Conservation (phyloP, 2,329 filamentous ascomycete species). For the Scleromitrula shiraiana region DNA sequence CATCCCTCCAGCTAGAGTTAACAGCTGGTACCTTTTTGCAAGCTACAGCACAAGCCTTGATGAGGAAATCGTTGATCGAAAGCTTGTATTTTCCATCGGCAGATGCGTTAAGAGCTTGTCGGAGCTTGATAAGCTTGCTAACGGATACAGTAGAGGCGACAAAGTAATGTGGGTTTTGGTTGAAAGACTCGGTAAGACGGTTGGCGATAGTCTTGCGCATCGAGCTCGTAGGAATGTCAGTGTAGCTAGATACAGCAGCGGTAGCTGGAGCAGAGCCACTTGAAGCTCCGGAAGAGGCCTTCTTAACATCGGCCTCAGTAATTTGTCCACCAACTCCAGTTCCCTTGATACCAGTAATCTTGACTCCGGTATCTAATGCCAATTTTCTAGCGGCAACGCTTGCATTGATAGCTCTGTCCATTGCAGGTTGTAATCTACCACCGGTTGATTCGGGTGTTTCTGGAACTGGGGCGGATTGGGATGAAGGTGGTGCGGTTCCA, state of each 20-base stretch:
- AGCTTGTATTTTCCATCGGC: constrained; percentile 95
- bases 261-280: constrained; percentile 48
- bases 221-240: constrained; percentile 75
- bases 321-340: constrained; percentile 79
- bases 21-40: constrained; percentile 90
- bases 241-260: constrained; percentile 59
- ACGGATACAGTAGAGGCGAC: constrained; percentile 88
- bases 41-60: constrained; percentile 88
- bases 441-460: constrained; percentile 66
- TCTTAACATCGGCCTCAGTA: constrained; percentile 89
- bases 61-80: constrained; percentile 98
- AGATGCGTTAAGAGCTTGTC: constrained; percentile 82
- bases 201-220: constrained; percentile 98
- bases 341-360: constrained; percentile 73
- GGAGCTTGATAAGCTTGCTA: constrained; percentile 90
- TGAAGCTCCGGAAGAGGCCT: constrained; percentile 53
- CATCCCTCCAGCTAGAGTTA: constrained; percentile 92
- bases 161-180: constrained; percentile 97
- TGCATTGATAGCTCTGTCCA: constrained; percentile 74
- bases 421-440: constrained; percentile 71
- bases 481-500: constrained; percentile 50
- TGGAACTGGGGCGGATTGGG: constrained; percentile 56
- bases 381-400: constrained; percentile 69
- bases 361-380: constrained; percentile 76
- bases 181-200: constrained; percentile 80